Evolutionary conservation across 1,284 basidiomycete species (phyloP), one percentile per base, ranked within the genome.

Genomic region (Lignosus rhinocerotis): DNA sequence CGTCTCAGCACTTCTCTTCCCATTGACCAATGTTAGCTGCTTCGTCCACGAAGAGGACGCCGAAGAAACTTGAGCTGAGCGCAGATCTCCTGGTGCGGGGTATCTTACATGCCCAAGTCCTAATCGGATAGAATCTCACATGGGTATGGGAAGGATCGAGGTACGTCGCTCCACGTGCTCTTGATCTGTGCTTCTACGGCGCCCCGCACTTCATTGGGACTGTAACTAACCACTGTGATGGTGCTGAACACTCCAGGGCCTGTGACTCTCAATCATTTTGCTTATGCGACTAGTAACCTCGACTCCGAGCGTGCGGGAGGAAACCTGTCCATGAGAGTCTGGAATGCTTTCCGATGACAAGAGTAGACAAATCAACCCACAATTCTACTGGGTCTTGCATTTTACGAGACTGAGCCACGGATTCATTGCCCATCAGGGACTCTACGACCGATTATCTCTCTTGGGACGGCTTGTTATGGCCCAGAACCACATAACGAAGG

Each of bases 141-240:
- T 17, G 51, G 30, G 14, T 45, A 52, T 58, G 58, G 61, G 57
- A 59, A 49, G 51, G 39, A 21, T 51, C 57, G 57, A 62, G 58
- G 61, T 52, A 53, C 49, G 33, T n/a, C 30, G 17, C 16, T 53
- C 60, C 58, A 58, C 56, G 52, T 55, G 53, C 30, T 21, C 48
- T 47, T 36, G 19, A 7, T 16, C 38, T 11, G 6, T 8, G 21
- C 38, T 30, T 45, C 51, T 36, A 17, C 56, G 45, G 44, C 51
- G 51, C 51, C 51, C 51, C 44, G 4, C 9, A 17, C 32, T 25
- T 12, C 21, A 38, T 12, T 9, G 33, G 44, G 56, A 16, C 21
- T 30, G 12, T 30, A 39, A 21, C 51, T 53, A 39, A 53, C 51
- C 51, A 49, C 50, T 41, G 33, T 31, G 9, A 41, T 41, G 49